A percentile compares a stretch with the other conserved stretches of the same genome.
Evolutionary conservation across 1,284 basidiomycete genomes (phyloP).

Genomic region (Ceratobasidium sp.): DNA sequence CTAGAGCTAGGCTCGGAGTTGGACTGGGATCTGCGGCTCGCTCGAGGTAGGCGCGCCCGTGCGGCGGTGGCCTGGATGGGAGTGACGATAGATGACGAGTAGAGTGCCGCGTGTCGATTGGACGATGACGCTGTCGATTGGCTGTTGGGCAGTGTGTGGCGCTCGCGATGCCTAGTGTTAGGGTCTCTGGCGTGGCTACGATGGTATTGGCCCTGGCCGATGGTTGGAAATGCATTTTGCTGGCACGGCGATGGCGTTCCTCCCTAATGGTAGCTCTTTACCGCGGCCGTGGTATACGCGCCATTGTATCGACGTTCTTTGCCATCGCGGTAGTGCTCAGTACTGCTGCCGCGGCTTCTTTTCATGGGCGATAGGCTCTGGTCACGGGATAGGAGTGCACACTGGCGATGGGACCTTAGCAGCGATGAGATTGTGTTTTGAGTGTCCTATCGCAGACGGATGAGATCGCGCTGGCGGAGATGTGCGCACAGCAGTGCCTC

Average conservation of each 20-base stretch:
- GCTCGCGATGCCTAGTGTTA: no score
- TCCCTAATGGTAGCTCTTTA: constrained; percentile 3
- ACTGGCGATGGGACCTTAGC: neutral
- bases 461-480: constrained; percentile 14
- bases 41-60: no score
- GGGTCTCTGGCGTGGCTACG: neutral
- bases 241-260: constrained; percentile 10
- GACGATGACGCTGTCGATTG: no score
- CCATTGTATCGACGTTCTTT: neutral
- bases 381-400: neutral
- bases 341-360: constrained; percentile 5
- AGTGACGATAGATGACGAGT: no score
- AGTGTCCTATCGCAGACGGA: constrained; percentile 32
- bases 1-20: no score
- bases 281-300: neutral
- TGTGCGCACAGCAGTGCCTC: no score
- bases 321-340: neutral
- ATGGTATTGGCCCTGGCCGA: constrained; percentile 25
- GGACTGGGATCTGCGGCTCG: no score
- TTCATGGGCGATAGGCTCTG: constrained; percentile 2
- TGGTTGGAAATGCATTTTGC: constrained; percentile 1
- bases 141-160: no score
- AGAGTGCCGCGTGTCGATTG: no score
- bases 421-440: neutral
- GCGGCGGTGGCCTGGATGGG: no score